A percentile compares a stretch with the other conserved stretches of the same genome.
Conservation (phyloP, 805 yeast species). For the Candida stauntonica region DNA sequence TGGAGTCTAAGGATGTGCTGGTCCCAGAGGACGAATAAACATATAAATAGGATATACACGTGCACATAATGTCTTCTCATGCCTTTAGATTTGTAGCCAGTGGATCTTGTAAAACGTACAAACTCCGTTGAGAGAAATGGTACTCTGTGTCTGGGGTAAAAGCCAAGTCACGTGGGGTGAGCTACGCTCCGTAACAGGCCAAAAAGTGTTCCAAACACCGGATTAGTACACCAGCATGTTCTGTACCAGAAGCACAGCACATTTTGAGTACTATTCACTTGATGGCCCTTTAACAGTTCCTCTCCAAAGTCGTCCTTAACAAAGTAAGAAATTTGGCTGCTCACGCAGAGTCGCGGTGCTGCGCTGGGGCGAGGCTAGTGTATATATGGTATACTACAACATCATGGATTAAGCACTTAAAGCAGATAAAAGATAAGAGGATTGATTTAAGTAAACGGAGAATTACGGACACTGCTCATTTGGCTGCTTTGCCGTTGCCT, state of each 20-base stretch:
- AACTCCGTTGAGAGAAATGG: slow-evolving; percentile 35
- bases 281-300: too few species aligned
- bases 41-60: slow-evolving; percentile 3
- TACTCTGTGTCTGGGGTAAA: slow-evolving; percentile 5
- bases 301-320: too few species aligned
- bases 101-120: slow-evolving; percentile 27
- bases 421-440: too few species aligned
- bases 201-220: slow-evolving; percentile 6
- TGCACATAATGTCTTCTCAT: slow-evolving; percentile 29
- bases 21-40: slow-evolving; percentile 62
- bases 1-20: slow-evolving; percentile 74
- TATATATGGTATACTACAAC: too few species aligned
- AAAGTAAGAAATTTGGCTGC: too few species aligned
- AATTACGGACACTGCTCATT: not conserved
- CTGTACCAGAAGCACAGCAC: not conserved
- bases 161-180: slow-evolving; percentile 2
- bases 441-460: too few species aligned
- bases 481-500: not conserved
- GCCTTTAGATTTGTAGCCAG: slow-evolving; percentile 39
- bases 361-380: too few species aligned
- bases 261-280: too few species aligned
- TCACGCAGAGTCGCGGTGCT: too few species aligned
- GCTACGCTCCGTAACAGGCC: not conserved
- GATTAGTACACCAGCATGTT: too few species aligned
- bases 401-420: too few species aligned